Conservation (phyloP, 1,284 basidiomycete species). For the Prillingera fragicola region DNA sequence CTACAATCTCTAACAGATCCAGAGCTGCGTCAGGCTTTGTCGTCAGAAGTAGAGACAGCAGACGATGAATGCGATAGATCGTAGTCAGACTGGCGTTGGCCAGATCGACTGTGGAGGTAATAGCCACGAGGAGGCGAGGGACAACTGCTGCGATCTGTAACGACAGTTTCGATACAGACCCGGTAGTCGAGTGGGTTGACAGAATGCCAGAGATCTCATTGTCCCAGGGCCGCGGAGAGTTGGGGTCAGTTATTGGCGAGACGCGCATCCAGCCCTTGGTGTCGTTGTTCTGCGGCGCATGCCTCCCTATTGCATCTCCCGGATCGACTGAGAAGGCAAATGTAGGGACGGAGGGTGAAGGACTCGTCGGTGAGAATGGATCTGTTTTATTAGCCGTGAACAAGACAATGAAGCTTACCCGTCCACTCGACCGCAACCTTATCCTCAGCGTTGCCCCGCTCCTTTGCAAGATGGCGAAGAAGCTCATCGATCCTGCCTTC, state of each 20-base stretch:
- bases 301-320: conserved; percentile 1
- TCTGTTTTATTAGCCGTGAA: no score
- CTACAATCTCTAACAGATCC: conserved; percentile 64
- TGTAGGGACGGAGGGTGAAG: conserved; percentile 6
- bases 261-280: conserved; percentile 27
- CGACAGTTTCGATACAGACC: conserved; percentile 8
- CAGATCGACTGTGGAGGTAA: conserved; percentile 30
- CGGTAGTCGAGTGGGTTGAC: conserved; percentile 18
- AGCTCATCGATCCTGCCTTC: conserved; percentile 33
- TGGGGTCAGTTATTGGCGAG: conserved; percentile 22
- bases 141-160: conserved; percentile 26
- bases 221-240: conserved; percentile 6
- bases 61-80: conserved; percentile 55
- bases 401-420: not conserved
- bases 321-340: conserved; percentile 19
- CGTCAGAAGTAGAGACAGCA: conserved; percentile 58
- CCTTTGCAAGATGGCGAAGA: conserved; percentile 19
- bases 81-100: conserved; percentile 32
- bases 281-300: not conserved
- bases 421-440: conserved; percentile 10
- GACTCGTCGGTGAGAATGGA: conserved; percentile 10
- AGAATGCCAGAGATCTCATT: conserved; percentile 22
- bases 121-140: conserved; percentile 27
- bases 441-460: conserved; percentile 11
- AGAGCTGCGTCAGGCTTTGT: conserved; percentile 63